Evolutionary conservation across 1,139 yeast genomes (phyloP), one percentile per base, ranked within the genome.

Genomic region (Yamadazyma kanchanaburiensis): DNA sequence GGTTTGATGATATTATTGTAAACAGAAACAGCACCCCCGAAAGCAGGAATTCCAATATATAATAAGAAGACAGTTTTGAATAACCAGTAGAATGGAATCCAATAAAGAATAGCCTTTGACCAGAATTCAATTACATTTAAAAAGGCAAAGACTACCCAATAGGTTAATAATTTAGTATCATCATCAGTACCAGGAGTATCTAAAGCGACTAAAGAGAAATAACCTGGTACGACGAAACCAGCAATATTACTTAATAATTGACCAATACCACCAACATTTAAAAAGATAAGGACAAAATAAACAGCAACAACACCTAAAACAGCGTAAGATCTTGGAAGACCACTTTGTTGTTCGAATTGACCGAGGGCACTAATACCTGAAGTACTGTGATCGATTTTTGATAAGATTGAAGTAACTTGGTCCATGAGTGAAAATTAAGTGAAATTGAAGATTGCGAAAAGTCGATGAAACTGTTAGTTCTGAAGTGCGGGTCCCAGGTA

Each of bases 21-120:
- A 35, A 94, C 74, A 36, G 78, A 42, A 36, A 67, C 66, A 36
- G 97, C 94, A 51, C 98, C 98, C 39, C 87, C 83, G 53, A 83
- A 80, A 46, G 78, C 73, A 41, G 98, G 98, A 34, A 88, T 70
- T 34, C 94, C 89, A 53, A 89, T 78, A 71, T 86, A 94, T 41
- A 89, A 69, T 65, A 91, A 80, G 63, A 86, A 80, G 33, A 86
- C 47, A 35, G 96, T 86, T 77, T 91, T 91, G 72, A 91, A 74
- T 53, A 91, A 76, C 77, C 89, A 91, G 75, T 91, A 91, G 58
- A 91, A 88, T 51, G 99, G 98, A 46, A 91, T 63, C 94, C 96
- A 85, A 72, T 85, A 86, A 42, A 89, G 73, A 47, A 94, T 82
- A 24, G 96, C 82, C 53, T 80, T 77, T 39, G 96, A 81, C 97